Evolutionary conservation across 352 stramenopile genomes (phyloP).

Genomic region (Globisporangium emineosum): DNA sequence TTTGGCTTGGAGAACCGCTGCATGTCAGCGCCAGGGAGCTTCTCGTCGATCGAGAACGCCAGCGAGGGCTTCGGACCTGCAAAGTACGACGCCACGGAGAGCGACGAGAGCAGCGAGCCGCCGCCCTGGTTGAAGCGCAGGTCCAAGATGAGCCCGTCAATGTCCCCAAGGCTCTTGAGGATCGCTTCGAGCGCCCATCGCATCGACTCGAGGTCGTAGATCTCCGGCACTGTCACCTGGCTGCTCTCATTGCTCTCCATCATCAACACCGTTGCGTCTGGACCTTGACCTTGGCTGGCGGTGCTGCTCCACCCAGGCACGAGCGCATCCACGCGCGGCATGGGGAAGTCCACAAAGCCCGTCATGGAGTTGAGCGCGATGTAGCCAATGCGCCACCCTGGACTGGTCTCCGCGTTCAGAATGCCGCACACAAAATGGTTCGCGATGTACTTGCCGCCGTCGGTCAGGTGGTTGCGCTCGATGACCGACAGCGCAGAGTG

Average conservation of each 20-base stretch:
- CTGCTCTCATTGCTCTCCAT: conserved; percentile 17
- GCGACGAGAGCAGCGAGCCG: conserved; percentile 54
- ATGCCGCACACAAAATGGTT: conserved; percentile 75
- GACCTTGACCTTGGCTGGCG: not conserved
- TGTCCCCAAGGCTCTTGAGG: conserved; percentile 49
- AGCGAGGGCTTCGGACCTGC: conserved; percentile 37
- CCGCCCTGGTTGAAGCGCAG: conserved; percentile 74
- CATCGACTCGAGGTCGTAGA: conserved; percentile 87
- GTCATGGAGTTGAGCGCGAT: conserved; percentile 66
- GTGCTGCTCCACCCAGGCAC: conserved; percentile 42
- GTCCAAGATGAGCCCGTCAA: conserved; percentile 75
- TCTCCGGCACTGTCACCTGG: conserved; percentile 54
- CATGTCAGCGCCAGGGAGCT: conserved; percentile 32
- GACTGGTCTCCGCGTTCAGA: conserved; percentile 67
- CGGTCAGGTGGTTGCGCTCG: conserved; percentile 51
- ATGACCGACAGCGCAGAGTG: conserved; percentile 39
- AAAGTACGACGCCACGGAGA: conserved; percentile 78
- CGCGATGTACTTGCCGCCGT: conserved; percentile 45
- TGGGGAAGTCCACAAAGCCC: conserved; percentile 77
- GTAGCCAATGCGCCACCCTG: conserved; percentile 79
- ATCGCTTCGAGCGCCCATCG: conserved; percentile 84
- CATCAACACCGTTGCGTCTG: conserved; percentile 19
- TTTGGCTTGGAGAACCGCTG: conserved; percentile 48
- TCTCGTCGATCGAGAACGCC: conserved; percentile 70
- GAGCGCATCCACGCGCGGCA: conserved; percentile 59